Evolutionary conservation across 2,329 filamentous ascomycete genomes (phyloP).

Genomic region (Venturiaceae sp.): DNA sequence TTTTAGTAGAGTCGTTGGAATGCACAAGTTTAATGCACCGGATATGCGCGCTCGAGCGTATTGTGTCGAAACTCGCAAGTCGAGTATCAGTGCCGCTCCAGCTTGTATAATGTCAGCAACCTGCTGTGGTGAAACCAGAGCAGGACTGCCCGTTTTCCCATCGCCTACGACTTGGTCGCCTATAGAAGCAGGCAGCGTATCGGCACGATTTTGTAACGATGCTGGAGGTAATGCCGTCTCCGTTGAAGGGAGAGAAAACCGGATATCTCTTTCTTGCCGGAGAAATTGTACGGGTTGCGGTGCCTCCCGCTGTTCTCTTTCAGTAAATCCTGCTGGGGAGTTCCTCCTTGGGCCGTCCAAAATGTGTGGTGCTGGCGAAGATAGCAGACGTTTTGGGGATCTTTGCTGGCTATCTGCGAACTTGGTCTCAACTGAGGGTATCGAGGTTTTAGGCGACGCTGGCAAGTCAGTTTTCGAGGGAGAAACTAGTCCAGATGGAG

Average conservation of each 20-base stretch:
- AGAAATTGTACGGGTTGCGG: constrained; percentile 24
- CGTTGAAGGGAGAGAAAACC: constrained; percentile 22
- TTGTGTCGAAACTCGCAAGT: constrained; percentile 79
- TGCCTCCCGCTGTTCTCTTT: constrained; percentile 23
- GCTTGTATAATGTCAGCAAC: constrained; percentile 38
- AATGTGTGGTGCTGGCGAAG: constrained; percentile 28
- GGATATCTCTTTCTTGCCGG: constrained; percentile 18
- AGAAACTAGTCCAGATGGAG: neutral
- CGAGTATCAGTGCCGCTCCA: constrained; percentile 59
- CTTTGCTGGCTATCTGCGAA: constrained; percentile 16
- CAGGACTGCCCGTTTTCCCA: constrained; percentile 19
- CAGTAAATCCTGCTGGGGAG: constrained; percentile 34
- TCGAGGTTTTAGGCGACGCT: constrained; percentile 1
- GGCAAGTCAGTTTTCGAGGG: neutral
- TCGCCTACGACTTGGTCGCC: constrained; percentile 16
- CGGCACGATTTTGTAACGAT: constrained; percentile 26
- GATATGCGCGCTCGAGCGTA: constrained; percentile 65
- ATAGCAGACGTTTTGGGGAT: constrained; percentile 40
- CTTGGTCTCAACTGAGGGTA: neutral
- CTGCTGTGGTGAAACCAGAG: constrained; percentile 37
- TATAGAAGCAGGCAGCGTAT: constrained; percentile 32
- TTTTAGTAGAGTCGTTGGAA: constrained; percentile 88
- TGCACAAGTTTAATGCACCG: constrained; percentile 84
- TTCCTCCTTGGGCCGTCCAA: constrained; percentile 33
- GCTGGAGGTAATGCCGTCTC: constrained; percentile 2